Base-by-base conservation (phyloP, 805 yeast genomes). In the Candida boidinii region DNA sequence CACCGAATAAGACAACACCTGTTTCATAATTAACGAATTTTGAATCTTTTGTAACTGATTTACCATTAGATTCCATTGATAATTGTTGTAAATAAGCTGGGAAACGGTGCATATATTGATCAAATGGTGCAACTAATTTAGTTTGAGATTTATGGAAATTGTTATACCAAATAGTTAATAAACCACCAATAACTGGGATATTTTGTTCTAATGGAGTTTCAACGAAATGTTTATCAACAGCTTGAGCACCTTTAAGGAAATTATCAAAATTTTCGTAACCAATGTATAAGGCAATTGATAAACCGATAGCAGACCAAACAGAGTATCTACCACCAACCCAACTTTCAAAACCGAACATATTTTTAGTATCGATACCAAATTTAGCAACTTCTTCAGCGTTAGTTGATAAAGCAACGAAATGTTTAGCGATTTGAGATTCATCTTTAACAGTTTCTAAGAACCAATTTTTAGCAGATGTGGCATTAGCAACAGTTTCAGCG, bases 261-360 rank as follows among this genome's bases (percentile, higher is more conserved):
- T 73, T 73, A 43, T 84, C 90, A 53, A 92, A 92, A 74, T 87
- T 84, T 44, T 92, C 97, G 61, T 58, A 92, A 45, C 99, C 99
- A 59, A 92, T 80, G 76, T 82, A 92, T 48, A 92, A 66, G 50
- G 95, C 94, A 43, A 92, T 90, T 19, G 96, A 84, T 49, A 92
- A 76, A 41, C 99, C 99, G 60, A 92, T 92, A 43, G 98, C 94
- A 27, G 95, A 84, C 99, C 99, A 92, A 41, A 92, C 98, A n/a
- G 98, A 92, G 79, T 92, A 92, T 65, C 99, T 82, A 58, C 99
- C 99, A 56, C 99, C 99, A 44, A 92, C 99, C 98, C 98, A 92
- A 66, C 68, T 80, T 62, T 88, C 96, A 54, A 92, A 92, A 43
- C 94, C 97, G 64, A 92, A 92, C 99, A 92, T 92, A 73, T 92